A percentile compares a stretch with the other conserved stretches of the same genome.
Evolutionary conservation across 805 yeast species (phyloP).

Genomic region (Teunomyces panamensis): DNA sequence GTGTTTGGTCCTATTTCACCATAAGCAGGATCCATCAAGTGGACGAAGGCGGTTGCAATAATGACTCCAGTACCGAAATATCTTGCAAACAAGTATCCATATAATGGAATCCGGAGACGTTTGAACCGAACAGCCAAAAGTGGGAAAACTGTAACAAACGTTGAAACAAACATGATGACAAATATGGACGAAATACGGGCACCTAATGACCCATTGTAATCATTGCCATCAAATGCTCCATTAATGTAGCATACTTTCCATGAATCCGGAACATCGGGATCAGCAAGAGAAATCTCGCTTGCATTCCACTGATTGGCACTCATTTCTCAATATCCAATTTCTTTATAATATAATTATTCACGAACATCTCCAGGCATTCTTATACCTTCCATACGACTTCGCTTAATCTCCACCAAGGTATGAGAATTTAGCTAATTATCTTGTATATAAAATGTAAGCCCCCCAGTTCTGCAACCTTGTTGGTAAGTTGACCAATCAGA

Average conservation of each 20-base stretch:
- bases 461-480: background rate
- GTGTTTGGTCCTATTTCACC: slow-evolving; percentile 21
- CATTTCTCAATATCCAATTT: background rate
- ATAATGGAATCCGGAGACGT: background rate
- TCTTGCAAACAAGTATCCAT: slow-evolving; percentile 1
- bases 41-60: slow-evolving; percentile 32
- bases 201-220: slow-evolving; percentile 42
- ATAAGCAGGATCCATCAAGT: slow-evolving; percentile 17
- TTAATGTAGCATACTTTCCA: slow-evolving; percentile 1
- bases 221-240: slow-evolving; percentile 27
- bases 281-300: background rate
- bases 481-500: background rate
- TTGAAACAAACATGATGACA: slow-evolving; percentile 52
- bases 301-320: slow-evolving; percentile 1
- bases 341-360: background rate
- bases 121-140: slow-evolving; percentile 35
- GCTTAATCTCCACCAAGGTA: slow-evolving; percentile 1
- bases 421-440: background rate
- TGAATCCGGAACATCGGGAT: background rate
- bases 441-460: background rate
- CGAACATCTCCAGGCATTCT: background rate
- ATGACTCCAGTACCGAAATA: slow-evolving; percentile 31
- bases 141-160: slow-evolving; percentile 58
- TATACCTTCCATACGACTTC: background rate
- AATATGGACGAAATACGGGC: slow-evolving; percentile 59